Conservation (phyloP, 2,329 filamentous ascomycete species). For the Phialophora verrucosa region DNA sequence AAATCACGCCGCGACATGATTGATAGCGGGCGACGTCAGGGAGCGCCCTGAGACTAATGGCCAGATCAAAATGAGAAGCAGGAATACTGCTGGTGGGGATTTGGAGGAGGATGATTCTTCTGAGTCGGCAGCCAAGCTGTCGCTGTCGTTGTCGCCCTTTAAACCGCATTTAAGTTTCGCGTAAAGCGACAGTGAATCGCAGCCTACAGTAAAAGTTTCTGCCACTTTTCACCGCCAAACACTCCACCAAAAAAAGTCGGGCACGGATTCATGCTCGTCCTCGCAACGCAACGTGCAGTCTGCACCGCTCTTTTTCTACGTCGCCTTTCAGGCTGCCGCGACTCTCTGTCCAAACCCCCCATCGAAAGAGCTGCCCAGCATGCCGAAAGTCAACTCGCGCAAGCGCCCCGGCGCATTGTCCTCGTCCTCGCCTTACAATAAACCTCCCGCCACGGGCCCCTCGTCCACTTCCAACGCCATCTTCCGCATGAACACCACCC, state of each 20-base stretch:
- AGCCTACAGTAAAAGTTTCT: slow-evolving; percentile 21
- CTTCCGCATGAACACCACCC: slow-evolving; percentile 95
- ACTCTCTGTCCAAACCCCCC: neutral
- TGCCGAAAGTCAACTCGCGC: slow-evolving; percentile 61
- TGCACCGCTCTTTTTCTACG: neutral
- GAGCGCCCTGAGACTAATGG: neutral
- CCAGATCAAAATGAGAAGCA: neutral
- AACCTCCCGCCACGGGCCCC: slow-evolving; percentile 53
- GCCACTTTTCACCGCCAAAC: slow-evolving; percentile 27
- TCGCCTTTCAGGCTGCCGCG: neutral
- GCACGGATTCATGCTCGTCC: neutral
- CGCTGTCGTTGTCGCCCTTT: neutral
- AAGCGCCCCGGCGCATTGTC: slow-evolving; percentile 57
- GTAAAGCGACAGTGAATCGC: neutral
- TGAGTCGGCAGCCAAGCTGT: neutral
- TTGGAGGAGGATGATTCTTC: neutral
- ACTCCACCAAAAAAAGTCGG: slow-evolving; percentile 28
- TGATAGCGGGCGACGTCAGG: slow-evolving; percentile 15
- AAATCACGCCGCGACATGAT: slow-evolving; percentile 79
- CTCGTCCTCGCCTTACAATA: slow-evolving; percentile 43
- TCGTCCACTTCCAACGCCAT: slow-evolving; percentile 72
- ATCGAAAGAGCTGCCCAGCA: slow-evolving; percentile 39
- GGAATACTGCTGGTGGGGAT: neutral
- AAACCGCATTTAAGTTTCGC: neutral
- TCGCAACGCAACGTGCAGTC: neutral